phyloP scores from a whole-genome alignment of 768 basidiomycete species.

The Boletus rubescentipes region DNA sequence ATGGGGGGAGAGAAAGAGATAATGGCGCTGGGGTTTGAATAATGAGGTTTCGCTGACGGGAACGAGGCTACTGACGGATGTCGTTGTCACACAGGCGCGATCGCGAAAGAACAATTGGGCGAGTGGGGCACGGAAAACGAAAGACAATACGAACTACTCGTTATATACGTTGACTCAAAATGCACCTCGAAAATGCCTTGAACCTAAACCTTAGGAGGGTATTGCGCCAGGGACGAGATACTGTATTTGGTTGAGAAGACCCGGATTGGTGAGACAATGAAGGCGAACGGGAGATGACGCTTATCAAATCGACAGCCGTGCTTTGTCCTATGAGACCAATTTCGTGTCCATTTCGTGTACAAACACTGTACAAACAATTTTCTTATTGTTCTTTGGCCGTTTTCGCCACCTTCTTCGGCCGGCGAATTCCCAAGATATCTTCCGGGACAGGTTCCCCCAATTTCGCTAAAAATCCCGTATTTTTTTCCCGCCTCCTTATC shows the following conservation, averaged over 20 bases:
- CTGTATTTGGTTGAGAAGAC: conserved; percentile 21
- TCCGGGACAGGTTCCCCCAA: conserved; percentile 19
- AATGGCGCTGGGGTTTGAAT: conserved; percentile 27
- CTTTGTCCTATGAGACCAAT: conserved; percentile 33
- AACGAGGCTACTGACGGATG: conserved; percentile 46
- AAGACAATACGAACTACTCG: conserved; percentile 53
- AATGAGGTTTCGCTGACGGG: conserved; percentile 45
- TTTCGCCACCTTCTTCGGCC: conserved; percentile 30
- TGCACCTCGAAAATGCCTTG: conserved; percentile 37
- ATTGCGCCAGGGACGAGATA: conserved; percentile 19
- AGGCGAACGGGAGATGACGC: conserved; percentile 25
- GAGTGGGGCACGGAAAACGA: conserved; percentile 58
- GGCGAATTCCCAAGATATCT: conserved; percentile 36
- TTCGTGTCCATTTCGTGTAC: conserved; percentile 41
- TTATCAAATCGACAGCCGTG: conserved; percentile 33
- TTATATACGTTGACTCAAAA: conserved; percentile 48
- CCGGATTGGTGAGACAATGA: conserved; percentile 36
- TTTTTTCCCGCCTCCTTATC: conserved; percentile 34
- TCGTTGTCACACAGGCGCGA: conserved; percentile 47
- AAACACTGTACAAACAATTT: conserved; percentile 40
- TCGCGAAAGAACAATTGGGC: conserved; percentile 60
- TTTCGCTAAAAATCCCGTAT: conserved; percentile 33
- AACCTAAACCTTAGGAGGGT: conserved; percentile 29
- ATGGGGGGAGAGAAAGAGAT: conserved; percentile 31
- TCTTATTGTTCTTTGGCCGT: conserved; percentile 48